These are phyloP conservation scores for Cylindrodendrum hubeiense DNA, from an alignment of 2,329 filamentous ascomycete genomes.

Conservation along the genomic window DNA sequence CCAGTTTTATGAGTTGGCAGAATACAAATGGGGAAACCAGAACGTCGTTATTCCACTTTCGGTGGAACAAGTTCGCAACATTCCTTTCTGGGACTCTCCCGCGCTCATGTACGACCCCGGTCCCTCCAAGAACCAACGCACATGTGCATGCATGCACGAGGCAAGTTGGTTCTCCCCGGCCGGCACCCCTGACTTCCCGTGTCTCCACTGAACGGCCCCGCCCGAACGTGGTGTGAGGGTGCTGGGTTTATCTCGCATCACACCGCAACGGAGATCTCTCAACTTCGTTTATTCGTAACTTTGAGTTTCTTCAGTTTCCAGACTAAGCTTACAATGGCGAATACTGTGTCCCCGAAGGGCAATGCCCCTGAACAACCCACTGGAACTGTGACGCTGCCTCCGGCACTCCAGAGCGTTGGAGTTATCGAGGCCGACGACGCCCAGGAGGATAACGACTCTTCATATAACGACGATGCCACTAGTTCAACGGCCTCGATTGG, in stretches of 20 bases:
- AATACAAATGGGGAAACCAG: not conserved
- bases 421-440: conserved; percentile 7
- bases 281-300: not conserved
- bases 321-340: not conserved
- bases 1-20: not conserved
- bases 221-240: not conserved
- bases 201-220: not conserved
- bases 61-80: not conserved
- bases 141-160: conserved; percentile 2
- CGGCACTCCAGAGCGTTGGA: not conserved
- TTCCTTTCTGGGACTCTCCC: not conserved
- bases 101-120: not conserved
- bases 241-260: not conserved
- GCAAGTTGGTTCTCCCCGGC: not conserved
- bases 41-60: not conserved
- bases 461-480: not conserved
- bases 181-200: not conserved
- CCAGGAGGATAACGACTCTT: conserved; percentile 9
- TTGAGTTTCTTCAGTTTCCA: not conserved
- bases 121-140: not conserved
- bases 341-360: not conserved
- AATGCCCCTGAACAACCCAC: not conserved
- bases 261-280: not conserved
- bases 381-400: not conserved
- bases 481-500: conserved; percentile 36